Percentiles rank a stretch among this genome's conserved stretches.
phyloP scores from a whole-genome alignment of 1,284 basidiomycete genomes.

The Takashimella koratensis region DNA sequence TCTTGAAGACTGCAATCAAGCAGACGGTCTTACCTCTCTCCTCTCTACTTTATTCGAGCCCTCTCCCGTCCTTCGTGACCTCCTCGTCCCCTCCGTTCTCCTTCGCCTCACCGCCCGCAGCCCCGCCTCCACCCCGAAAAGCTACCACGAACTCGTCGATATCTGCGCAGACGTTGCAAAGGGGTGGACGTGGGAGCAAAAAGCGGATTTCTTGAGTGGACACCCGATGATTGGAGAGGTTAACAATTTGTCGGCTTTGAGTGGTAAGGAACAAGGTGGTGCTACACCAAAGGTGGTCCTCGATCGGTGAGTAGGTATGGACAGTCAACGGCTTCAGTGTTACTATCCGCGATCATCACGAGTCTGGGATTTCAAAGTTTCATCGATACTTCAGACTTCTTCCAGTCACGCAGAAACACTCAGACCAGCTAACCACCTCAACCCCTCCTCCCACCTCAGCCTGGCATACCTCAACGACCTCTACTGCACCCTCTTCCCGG shows the following conservation, averaged over 20 bases:
- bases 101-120: conserved; percentile 8
- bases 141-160: conserved; percentile 64
- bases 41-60: conserved; percentile 36
- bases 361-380: too few relatives aligned
- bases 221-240: conserved; percentile 87
- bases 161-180: conserved; percentile 56
- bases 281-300: conserved; percentile 37
- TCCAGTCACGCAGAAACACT: background rate
- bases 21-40: conserved; percentile 21
- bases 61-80: conserved; percentile 17
- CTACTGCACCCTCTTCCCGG: conserved; percentile 70
- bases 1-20: too few relatives aligned
- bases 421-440: too few relatives aligned
- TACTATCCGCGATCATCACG: background rate
- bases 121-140: conserved; percentile 20
- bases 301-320: conserved; percentile 28
- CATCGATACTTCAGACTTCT: background rate
- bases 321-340: background rate
- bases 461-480: conserved; percentile 64
- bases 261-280: conserved; percentile 69
- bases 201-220: conserved; percentile 68
- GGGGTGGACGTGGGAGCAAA: conserved; percentile 58
- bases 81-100: conserved; percentile 30
- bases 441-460: too few relatives aligned
- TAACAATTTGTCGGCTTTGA: conserved; percentile 60